phyloP scores from a whole-genome alignment of 2,329 filamentous ascomycete genomes.

The Talaromyces albobiverticillius region DNA sequence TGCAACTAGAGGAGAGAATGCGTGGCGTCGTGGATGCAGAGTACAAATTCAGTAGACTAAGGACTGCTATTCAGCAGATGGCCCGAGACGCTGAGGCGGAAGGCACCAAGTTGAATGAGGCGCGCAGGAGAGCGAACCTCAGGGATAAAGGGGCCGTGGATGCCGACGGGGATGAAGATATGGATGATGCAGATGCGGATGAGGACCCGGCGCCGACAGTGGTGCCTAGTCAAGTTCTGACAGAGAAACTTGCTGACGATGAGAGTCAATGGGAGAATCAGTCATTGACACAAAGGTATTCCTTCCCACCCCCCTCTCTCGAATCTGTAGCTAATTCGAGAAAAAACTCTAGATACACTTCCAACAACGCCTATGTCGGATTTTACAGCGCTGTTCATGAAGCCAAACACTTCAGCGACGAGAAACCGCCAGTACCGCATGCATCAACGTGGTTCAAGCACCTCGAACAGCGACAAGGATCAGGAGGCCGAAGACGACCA shows the following conservation, averaged over 20 bases:
- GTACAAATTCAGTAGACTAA: conserved; percentile 44
- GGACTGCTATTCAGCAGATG: conserved; percentile 44
- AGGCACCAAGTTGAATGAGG: conserved; percentile 26
- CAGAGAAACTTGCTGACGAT: conserved; percentile 33
- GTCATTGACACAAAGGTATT: conserved; percentile 43
- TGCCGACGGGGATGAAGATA: conserved; percentile 21
- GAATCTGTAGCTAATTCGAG: background rate
- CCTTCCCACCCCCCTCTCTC: no score
- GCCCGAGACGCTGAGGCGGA: conserved; percentile 34
- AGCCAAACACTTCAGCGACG: conserved; percentile 53
- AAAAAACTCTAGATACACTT: conserved; percentile 46
- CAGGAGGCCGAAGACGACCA: background rate
- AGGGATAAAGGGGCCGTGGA: conserved; percentile 38
- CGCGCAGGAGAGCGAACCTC: conserved; percentile 23
- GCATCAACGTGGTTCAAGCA: conserved; percentile 62
- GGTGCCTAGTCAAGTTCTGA: conserved; percentile 35
- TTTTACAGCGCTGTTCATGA: conserved; percentile 64
- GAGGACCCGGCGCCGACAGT: conserved; percentile 28
- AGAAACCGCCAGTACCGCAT: conserved; percentile 53
- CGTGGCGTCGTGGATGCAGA: conserved; percentile 58
- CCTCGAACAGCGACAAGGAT: conserved; percentile 28
- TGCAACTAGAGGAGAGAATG: conserved; percentile 56
- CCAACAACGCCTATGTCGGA: conserved; percentile 58
- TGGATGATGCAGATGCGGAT: conserved; percentile 42
- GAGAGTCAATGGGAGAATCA: conserved; percentile 33